phyloP scores from a whole-genome alignment of 2,329 filamentous ascomycete species.

The Coccinonectria pachysandricola region DNA sequence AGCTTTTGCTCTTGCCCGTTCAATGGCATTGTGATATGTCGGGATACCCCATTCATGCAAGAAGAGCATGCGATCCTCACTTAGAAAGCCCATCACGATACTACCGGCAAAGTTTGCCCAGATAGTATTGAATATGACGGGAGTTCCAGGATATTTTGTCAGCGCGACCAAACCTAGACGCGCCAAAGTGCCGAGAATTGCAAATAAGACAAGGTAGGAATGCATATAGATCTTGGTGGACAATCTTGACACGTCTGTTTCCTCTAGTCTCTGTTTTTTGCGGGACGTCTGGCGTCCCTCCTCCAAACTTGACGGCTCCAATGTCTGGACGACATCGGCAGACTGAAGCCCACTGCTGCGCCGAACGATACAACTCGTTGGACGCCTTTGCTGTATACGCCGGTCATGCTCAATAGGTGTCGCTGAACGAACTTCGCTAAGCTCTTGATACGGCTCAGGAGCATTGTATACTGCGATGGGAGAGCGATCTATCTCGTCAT shows the following conservation, averaged over 20 bases:
- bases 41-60: constrained; percentile 51
- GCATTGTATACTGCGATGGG: constrained; percentile 20
- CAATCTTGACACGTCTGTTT: constrained; percentile 32
- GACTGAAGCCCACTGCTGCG: too few species aligned
- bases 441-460: constrained; percentile 16
- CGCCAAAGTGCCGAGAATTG: constrained; percentile 73
- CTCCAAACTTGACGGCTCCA: too few species aligned
- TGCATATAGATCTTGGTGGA: constrained; percentile 58
- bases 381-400: too few species aligned
- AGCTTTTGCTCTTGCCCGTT: constrained; percentile 19
- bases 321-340: too few species aligned
- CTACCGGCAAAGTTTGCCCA: constrained; percentile 86
- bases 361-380: too few species aligned
- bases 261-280: constrained; percentile 3
- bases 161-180: constrained; percentile 71
- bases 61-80: constrained; percentile 70
- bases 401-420: constrained; percentile 1
- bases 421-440: constrained; percentile 2
- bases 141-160: constrained; percentile 68
- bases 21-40: constrained; percentile 27
- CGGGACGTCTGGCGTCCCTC: constrained; percentile 6
- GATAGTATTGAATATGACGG: constrained; percentile 61
- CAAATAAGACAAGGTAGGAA: constrained; percentile 77
- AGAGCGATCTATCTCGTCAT: too few species aligned
- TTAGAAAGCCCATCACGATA: constrained; percentile 74